Evolutionary conservation across 805 yeast species (phyloP), one percentile per base, ranked within the genome.

Genomic region (Vanderwaltozyma tropicalis): DNA sequence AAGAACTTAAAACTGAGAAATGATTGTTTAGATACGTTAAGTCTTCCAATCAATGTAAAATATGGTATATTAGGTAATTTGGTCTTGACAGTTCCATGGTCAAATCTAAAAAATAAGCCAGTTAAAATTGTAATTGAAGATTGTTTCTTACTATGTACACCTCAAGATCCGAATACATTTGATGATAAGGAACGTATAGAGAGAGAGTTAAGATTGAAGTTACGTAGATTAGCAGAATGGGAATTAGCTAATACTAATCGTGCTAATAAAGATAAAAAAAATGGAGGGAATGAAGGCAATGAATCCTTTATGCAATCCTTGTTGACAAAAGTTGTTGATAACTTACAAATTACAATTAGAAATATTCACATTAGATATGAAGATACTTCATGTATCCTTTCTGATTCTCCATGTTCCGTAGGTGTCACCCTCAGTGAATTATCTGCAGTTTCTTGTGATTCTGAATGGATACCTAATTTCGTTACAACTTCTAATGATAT

Each of bases 71-170:
- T 92, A 41, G 98, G 97, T 1, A 84, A 81, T 47, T 68, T 92
- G 45, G 81, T 94, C 0, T 64, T 92, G 38, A 95, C 84, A 54
- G 89, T 92, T 28, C 98, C 99, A 0, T 94, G 97, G 96, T 80
- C 96, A 1, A 92, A 87, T 53, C 66, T 94, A 46, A 88, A 88
- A 54, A 78, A 83, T 16, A 84, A 88, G 52, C 97, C 99, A 0
- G 97, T 89, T 7, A 85, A 84, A 55, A 74, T 92, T 12, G 66
- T 75, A 11, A 80, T 92, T 41, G 89, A 92, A 49, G 92, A 92
- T 55, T 89, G 87, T 11, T 87, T 80, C 49, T 55, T 92, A 20
- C 66, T 94, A 26, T 94, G 94, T 1, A 66, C 79, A 2, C 96
- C 97, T 1, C 76, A 78, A 16, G 59, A 76, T 4, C 64, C 74